Percentiles rank a stretch among this genome's conserved stretches.
These are phyloP conservation scores for Gossypium longicalyx DNA, from an alignment of 345 rosid genomes.

Conservation along the genomic window DNA sequence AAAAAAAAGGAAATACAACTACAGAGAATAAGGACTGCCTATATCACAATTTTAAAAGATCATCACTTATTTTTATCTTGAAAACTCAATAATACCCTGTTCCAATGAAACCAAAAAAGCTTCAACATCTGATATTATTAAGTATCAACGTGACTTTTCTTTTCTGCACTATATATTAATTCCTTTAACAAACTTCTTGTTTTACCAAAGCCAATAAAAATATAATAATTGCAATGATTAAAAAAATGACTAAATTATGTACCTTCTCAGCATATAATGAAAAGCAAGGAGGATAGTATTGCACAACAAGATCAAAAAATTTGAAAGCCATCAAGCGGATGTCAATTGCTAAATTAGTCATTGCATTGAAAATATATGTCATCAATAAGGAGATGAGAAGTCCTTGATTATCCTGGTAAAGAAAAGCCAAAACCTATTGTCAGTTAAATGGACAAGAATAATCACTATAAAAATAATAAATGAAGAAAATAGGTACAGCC, in stretches of 20 bases:
- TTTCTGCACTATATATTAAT: neutral
- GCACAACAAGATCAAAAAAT: slow-evolving; percentile 61
- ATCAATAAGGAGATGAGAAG: slow-evolving; percentile 61
- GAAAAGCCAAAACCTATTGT: slow-evolving; percentile 22
- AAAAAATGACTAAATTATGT: slow-evolving; percentile 13
- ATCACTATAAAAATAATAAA: neutral
- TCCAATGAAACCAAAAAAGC: neutral
- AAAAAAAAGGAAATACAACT: neutral
- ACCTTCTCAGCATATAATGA: slow-evolving; percentile 76
- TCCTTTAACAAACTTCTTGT: neutral
- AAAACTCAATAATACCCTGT: neutral
- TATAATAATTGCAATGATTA: neutral
- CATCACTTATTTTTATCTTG: neutral
- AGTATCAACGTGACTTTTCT: neutral
- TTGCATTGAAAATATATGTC: slow-evolving; percentile 70
- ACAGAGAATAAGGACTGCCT: neutral
- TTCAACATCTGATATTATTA: neutral
- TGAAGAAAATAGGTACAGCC: neutral
- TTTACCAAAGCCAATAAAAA: neutral
- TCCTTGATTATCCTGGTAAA: slow-evolving; percentile 70
- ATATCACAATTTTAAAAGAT: neutral
- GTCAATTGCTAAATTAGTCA: slow-evolving; percentile 68
- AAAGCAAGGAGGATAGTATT: slow-evolving; percentile 59
- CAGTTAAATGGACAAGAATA: slow-evolving; percentile 18
- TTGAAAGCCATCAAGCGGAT: slow-evolving; percentile 90